A percentile compares a stretch with the other conserved stretches of the same genome.
Evolutionary conservation across 1,284 basidiomycete species (phyloP).

Genomic region (Cutaneotrichosporon cutaneum): DNA sequence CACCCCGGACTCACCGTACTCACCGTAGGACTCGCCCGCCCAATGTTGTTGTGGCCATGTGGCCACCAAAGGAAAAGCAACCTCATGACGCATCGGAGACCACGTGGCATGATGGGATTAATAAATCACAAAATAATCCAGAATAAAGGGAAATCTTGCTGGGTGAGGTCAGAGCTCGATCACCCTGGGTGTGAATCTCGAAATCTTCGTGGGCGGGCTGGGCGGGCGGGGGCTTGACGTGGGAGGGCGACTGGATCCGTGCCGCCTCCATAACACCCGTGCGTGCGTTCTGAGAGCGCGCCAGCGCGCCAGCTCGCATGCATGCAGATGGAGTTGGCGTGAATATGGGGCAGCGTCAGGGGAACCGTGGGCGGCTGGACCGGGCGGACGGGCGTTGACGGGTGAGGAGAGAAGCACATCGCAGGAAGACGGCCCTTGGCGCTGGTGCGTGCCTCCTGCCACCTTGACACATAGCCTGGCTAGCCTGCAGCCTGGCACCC

Average conservation of each 20-base stretch:
- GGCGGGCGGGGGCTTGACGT: too few species aligned
- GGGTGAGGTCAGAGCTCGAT: background rate
- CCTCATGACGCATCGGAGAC: background rate
- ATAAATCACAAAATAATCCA: background rate
- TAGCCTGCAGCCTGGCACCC: background rate
- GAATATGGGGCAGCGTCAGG: background rate
- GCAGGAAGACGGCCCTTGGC: too few species aligned
- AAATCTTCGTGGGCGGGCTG: background rate
- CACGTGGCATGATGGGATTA: background rate
- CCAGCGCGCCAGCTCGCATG: too few species aligned
- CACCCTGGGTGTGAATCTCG: background rate
- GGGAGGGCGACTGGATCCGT: background rate
- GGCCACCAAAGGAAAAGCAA: conserved; percentile 4
- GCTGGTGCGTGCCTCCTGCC: background rate
- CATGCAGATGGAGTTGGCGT: background rate
- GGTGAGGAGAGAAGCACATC: background rate
- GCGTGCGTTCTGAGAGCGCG: too few species aligned
- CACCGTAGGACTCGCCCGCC: too few species aligned
- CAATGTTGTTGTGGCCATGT: conserved; percentile 11
- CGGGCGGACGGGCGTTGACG: background rate
- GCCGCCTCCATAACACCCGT: too few species aligned
- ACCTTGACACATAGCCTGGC: too few species aligned
- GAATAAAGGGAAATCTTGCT: background rate
- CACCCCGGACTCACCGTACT: too few species aligned
- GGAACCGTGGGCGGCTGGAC: background rate